A percentile compares a stretch with the other conserved stretches of the same genome.
Conservation (phyloP, 306 rosid species). For the Parietaria judaica region DNA sequence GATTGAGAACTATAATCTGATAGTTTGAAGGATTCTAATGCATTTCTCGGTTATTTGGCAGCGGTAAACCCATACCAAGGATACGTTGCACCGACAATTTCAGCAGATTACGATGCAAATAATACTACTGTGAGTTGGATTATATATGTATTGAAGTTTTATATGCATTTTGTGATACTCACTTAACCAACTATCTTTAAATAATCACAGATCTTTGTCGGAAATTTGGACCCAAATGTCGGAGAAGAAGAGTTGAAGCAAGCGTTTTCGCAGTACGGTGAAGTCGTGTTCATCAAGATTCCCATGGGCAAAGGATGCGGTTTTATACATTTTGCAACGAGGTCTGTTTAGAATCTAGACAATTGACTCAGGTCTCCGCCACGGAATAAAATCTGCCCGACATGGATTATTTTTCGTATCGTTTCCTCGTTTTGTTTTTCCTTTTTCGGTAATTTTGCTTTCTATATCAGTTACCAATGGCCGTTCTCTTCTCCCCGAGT, state of each 20-base stretch:
- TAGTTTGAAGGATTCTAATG: neutral
- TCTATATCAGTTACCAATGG: conserved; percentile 8
- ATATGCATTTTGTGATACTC: conserved; percentile 1
- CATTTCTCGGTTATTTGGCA: conserved; percentile 28
- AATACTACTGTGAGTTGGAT: conserved; percentile 65
- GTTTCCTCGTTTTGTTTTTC: neutral
- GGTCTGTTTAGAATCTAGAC: conserved; percentile 33
- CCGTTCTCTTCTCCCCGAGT: neutral
- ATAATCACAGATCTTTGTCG: conserved; percentile 56
- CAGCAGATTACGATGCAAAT: conserved; percentile 62
- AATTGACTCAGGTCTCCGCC: conserved; percentile 10
- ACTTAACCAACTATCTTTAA: conserved; percentile 15
- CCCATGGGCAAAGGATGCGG: conserved; percentile 80
- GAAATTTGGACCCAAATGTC: conserved; percentile 77
- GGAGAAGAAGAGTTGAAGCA: conserved; percentile 82
- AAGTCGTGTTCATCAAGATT: conserved; percentile 57
- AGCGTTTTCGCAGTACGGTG: conserved; percentile 74
- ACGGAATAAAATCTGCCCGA: neutral
- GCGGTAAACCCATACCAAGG: conserved; percentile 56
- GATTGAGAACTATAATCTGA: too few relatives aligned
- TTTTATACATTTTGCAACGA: conserved; percentile 70
- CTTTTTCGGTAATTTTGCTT: neutral
- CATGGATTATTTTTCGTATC: neutral
- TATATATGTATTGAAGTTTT: neutral
- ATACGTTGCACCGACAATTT: conserved; percentile 53